Evolutionary conservation across 208 protist genomes (phyloP), one percentile per base, ranked within the genome.

Genomic region (Trypanosoma theileri): DNA sequence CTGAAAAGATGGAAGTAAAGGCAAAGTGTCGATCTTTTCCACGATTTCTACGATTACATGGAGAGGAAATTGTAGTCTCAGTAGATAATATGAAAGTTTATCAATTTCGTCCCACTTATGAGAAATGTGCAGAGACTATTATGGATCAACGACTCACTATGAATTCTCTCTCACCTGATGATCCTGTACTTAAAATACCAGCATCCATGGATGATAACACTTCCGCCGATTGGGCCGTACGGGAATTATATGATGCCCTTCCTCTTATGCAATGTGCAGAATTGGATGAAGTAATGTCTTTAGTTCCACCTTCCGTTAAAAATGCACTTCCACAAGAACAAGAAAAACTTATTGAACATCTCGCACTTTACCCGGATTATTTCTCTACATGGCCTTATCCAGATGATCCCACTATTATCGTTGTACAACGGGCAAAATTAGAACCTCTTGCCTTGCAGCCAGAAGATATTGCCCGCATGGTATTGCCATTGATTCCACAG

Each of bases 241-340:
- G 79, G n/a, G 86, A 89, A 69, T 48, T 96, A n/a, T 96, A 94
- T 72, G 88, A 96, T 53, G 84, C 88, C 12, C 80, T 96, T 11
- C 91, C 91, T 21, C 75, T 96, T 46, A 86, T 83, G 65, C 85
- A 92, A 73, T 92, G 86, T 60, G 88, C 80, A 1, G 82, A 88
- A 56, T 70, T 96, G 40, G 78, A 82, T 17, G 91, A 96, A 41
- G 75, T 96, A 40, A 81, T 96, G 13, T 77, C 73, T 16, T 65
- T 96, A 14, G 82, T 96, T 17, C 83, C 85, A 12, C 63, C 81
- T 0, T 75, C 86, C 11, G 82, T 96, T 19, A 88, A 83, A 14
- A 69, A 76, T 26, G 85, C 80, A 26, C 71, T 96, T 62, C 91
- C 87, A 14, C 48, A 62, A 24, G 73, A 79, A 11, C 52, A 59